Evolutionary conservation across 2,329 filamentous ascomycete genomes (phyloP).

Genomic region (Paecilomyces dactylethromorphus): DNA sequence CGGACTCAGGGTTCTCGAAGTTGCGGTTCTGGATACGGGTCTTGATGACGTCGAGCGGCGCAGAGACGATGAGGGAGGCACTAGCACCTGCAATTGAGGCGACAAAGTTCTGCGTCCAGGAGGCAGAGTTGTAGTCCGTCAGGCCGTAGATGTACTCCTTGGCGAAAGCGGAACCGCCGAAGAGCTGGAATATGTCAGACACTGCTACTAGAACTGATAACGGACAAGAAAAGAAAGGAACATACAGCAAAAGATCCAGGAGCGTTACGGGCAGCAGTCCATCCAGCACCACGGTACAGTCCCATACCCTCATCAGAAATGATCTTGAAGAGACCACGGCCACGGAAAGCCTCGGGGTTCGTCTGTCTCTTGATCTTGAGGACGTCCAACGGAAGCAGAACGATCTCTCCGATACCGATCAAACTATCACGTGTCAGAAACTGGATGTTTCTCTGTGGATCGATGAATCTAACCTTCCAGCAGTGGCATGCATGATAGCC

Average conservation of each 20-base stretch:
- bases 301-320: constrained; percentile 91
- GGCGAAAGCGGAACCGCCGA: constrained; percentile 92
- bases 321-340: constrained; percentile 83
- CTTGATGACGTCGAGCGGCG: constrained; percentile 95
- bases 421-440: constrained; percentile 47
- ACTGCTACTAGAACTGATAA: constrained; percentile 6
- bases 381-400: constrained; percentile 89
- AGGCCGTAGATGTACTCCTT: constrained; percentile 94
- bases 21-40: constrained; percentile 97
- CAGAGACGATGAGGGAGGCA: constrained; percentile 92
- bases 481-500: constrained; percentile 94
- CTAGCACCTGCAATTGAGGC: constrained; percentile 93
- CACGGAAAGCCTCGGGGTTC: constrained; percentile 95
- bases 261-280: constrained; percentile 95
- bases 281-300: constrained; percentile 91
- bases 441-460: background rate
- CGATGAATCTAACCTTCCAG: constrained; percentile 62
- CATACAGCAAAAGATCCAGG: constrained; percentile 92
- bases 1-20: constrained; percentile 95
- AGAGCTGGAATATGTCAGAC: constrained; percentile 56
- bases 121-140: constrained; percentile 88
- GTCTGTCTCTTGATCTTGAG: constrained; percentile 99
- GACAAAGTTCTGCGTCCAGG: constrained; percentile 94
- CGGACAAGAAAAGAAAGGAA: constrained; percentile 16
- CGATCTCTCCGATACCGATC: constrained; percentile 95